Conservation (phyloP, 257 asterid species). For the Petrea volubilis region DNA sequence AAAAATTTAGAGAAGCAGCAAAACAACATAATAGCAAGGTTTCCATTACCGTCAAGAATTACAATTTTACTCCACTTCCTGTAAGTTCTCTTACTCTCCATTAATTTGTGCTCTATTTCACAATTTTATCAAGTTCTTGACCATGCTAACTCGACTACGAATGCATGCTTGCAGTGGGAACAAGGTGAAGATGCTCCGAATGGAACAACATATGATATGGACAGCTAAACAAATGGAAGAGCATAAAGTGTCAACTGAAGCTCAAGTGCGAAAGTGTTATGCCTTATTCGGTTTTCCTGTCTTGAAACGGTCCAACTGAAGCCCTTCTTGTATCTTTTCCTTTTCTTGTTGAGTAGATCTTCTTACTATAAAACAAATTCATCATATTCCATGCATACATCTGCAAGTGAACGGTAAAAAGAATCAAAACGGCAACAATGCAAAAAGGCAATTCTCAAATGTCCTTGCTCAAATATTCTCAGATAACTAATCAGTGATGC, state of each 20-base stretch:
- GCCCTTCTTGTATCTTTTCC: no score
- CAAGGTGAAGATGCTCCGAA: not conserved
- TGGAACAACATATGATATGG: not conserved
- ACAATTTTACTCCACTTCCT: conserved; percentile 6
- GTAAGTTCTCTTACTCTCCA: not conserved
- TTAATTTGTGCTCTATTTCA: not conserved
- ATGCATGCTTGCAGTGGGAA: not conserved
- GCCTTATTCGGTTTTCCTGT: not conserved
- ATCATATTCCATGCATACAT: no score
- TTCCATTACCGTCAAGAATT: not conserved
- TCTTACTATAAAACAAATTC: no score
- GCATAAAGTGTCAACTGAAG: not conserved
- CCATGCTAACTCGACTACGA: not conserved
- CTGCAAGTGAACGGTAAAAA: no score
- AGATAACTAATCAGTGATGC: no score
- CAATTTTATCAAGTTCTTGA: not conserved
- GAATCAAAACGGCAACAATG: no score
- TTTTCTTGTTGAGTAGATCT: no score
- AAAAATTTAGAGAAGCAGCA: not conserved
- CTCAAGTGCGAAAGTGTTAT: no score
- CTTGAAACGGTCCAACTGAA: not conserved
- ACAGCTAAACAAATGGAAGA: not conserved
- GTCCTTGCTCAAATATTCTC: no score
- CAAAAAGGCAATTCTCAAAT: no score
- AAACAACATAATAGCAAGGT: not conserved